phyloP scores from a whole-genome alignment of 345 rosid genomes.

The Durio zibethinus region DNA sequence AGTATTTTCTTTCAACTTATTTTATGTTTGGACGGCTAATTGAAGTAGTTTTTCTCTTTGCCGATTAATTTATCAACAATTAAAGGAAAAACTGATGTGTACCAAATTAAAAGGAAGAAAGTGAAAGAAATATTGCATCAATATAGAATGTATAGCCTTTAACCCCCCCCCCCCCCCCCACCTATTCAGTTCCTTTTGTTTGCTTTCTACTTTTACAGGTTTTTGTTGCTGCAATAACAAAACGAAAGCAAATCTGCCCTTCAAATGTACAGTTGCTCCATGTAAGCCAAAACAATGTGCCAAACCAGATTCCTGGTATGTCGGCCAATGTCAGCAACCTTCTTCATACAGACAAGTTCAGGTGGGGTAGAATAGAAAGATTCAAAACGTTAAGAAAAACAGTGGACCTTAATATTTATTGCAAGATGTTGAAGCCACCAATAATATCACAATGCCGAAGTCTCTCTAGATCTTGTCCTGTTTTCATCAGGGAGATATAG shows the following conservation, averaged over 20 bases:
- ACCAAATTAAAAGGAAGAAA: too few species aligned
- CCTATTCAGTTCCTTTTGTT: not conserved
- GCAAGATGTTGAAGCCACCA: too few species aligned
- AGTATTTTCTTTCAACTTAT: not conserved
- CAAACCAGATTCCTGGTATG: constrained; percentile 14
- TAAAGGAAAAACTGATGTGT: not conserved
- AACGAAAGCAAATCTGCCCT: constrained; percentile 70
- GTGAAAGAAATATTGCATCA: not conserved
- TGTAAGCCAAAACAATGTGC: constrained; percentile 38
- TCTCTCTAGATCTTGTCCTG: not conserved
- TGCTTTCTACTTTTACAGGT: constrained; percentile 41
- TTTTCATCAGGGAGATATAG: not conserved
- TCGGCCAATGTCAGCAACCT: constrained; percentile 28
- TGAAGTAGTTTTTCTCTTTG: not conserved
- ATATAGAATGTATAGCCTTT: not conserved
- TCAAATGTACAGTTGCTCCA: constrained; percentile 51
- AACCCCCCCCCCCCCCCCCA: too few species aligned
- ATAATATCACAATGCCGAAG: not conserved
- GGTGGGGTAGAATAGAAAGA: constrained; percentile 31
- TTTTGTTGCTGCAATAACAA: constrained; percentile 70
- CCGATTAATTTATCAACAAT: not conserved
- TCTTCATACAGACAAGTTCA: constrained; percentile 61
- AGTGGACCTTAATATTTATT: too few species aligned
- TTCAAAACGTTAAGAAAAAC: too few species aligned
- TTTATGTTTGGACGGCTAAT: constrained; percentile 2